Base-by-base conservation (phyloP, 805 yeast species). In the Candida peoriensis region DNA sequence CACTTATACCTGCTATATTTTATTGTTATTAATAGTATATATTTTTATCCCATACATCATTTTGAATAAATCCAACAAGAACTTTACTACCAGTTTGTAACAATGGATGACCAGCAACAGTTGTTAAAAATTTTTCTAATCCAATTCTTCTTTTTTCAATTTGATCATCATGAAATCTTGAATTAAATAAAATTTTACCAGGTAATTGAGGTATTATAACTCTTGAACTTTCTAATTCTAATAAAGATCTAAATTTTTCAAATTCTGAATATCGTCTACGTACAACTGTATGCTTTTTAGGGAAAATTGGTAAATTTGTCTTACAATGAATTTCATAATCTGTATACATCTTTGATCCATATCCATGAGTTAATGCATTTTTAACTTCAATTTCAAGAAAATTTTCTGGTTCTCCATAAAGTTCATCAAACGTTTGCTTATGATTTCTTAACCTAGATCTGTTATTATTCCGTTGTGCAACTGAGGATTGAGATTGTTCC, bases 391-490 rank as follows among this genome's bases (percentile, higher is more conserved):
- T 78, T 60, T 90, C 98, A 26, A 90, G 70, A 52, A 88, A 86
- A 61, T 87, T 86, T 58, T 93, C 97, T 0, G 97, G 97, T 49
- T 84, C 95, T 0, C 94, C 96, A 54, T 93, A 93, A 28, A 84
- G 71, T 49, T 87, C 95, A 43, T 76, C 83, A 56, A 79, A 80
- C 4, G 86, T 70, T 57, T 82, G 90, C 40, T 68, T 46, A 64
- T 72, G 43, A 60, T 55, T 40, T 64, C 58, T n/a, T n/a, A n/a
- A n/a, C n/a, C n/a, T n/a, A n/a, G n/a, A n/a, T n/a, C n/a, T n/a
- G n/a, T n/a, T n/a, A n/a, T n/a, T n/a, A n/a, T n/a, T n/a, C n/a
- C n/a, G n/a, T n/a, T n/a, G n/a, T n/a, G n/a, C n/a, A n/a, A n/a
- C n/a, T n/a, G n/a, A n/a, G n/a, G n/a, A n/a, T n/a, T n/a, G 60